Base-by-base conservation (phyloP, 495 filamentous ascomycete species). In the Aspergillus biplanus region DNA sequence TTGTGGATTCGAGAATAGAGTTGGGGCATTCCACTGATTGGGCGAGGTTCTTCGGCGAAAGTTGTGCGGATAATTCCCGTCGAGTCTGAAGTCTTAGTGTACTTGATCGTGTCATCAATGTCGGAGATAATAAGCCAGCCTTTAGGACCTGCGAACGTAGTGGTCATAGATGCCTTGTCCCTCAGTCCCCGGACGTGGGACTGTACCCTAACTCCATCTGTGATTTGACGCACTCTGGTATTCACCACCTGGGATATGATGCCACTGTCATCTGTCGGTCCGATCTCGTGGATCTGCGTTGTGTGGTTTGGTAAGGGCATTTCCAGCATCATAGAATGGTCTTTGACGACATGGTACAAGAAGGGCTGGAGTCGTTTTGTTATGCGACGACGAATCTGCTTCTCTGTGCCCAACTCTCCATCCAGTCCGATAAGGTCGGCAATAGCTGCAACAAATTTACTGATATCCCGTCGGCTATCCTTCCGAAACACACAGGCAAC, bases 81-180 rank as follows among this genome's bases (percentile, higher is more conserved):
- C 2, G 90, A 85, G 50, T 90, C 86, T 46, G 86, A 85, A 3
- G 95, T 96, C 70, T 90, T 83, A 0, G 94, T 96, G 56, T 92
- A 80, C 76, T 98, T 97, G 80, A 97, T 96, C 3, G 94, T 95
- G 74, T 98, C 94, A 74, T 98, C 94, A 70, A 98, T 89, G 69
- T 98, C 94, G 37, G 91, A 95, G 61, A 98, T 88, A 6, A 98
- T 76, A 4, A 87, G 84, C 93, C 93, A 97, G 11, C 94, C 94
- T 62, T 91, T 84, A 1, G 90, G 86, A 31, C 84, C 86, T 0
- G 90, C 91, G 69, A 88, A 93, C 7, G 83, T 79, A 1, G 92
- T 97, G 58, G 79, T 80, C 85, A 89, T 83, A 58, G 58, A 78
- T 66, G 56, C 85, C 74, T 47, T 74, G 60, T 8, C 80, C 75